phyloP scores from a whole-genome alignment of 345 rosid species.

The Noccaea bulbosa region DNA sequence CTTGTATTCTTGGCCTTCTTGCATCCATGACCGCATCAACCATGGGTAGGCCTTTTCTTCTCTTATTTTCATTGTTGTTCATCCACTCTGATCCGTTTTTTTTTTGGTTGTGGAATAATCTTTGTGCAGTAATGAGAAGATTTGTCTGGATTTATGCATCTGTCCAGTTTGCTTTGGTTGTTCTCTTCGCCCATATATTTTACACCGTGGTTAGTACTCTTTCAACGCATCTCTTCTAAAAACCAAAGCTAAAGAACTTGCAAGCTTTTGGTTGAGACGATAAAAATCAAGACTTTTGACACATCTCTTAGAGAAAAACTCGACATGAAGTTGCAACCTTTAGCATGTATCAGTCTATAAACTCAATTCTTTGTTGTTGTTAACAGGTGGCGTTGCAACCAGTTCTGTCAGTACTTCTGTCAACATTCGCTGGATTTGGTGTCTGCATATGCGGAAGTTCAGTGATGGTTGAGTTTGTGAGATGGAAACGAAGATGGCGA shows the following conservation, averaged over 20 bases:
- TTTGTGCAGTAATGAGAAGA: conserved; percentile 71
- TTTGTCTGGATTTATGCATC: conserved; percentile 87
- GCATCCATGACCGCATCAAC: conserved; percentile 86
- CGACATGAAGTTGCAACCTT: conserved; percentile 5
- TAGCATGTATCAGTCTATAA: conserved; percentile 17
- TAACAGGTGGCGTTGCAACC: conserved; percentile 68
- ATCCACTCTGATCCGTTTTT: conserved; percentile 20
- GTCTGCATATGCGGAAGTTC: conserved; percentile 84
- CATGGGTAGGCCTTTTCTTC: conserved; percentile 65
- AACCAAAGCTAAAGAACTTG: conserved; percentile 3
- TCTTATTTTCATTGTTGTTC: not conserved
- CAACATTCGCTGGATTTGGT: conserved; percentile 87
- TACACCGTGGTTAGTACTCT: conserved; percentile 70
- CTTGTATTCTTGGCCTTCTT: conserved; percentile 85
- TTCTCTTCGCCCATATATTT: conserved; percentile 84
- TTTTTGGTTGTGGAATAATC: conserved; percentile 15
- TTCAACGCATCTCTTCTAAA: not conserved
- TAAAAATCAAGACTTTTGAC: not conserved
- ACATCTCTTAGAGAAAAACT: not conserved
- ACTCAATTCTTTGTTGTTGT: conserved; percentile 5
- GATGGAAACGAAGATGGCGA: conserved; percentile 70
- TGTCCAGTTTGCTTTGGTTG: conserved; percentile 79
- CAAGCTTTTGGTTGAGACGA: not conserved
- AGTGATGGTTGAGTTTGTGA: conserved; percentile 70
- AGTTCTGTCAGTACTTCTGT: conserved; percentile 72